Base-by-base conservation (phyloP, 208 protist genomes). In the Trichomonas vaginalis region DNA sequence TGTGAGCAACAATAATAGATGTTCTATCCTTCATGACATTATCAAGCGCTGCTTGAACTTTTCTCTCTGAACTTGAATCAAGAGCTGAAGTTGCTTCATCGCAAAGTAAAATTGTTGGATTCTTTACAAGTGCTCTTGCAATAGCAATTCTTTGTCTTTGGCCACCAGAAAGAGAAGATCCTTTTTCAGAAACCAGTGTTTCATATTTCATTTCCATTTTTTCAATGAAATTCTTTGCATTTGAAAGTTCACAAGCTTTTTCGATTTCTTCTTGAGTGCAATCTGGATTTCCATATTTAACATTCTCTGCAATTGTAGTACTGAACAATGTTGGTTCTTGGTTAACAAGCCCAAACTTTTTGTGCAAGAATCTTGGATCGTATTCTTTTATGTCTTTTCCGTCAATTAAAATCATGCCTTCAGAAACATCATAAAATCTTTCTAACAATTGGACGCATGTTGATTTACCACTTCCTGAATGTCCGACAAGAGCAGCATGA, bases 261-360 rank as follows among this genome's bases (percentile, higher is more conserved):
- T 40, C 12, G 14, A 83, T 83, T 35, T 40, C 40, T 42, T 83
- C n/a, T 17, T 83, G 3, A 37, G 79, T 83, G 6, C 96, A 62
- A 56, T 97, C 90, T 23, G 62, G 42, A 6, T 96, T 47, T 48
- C 97, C 97, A 40, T 96, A 97, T 17, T 95, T 96, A 49, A 97
- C 97, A 62, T 97, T 97, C 17, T 97, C 90, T 15, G 40, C 8
- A 12, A 97, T 96, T 0, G 95, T 97, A 21, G 87, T 95, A 17
- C 79, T 39, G 96, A 99, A 99, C 21, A 99, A 97, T 23, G 99
- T 97, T 14, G 98, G 98, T 96, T 99, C 98, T 97, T 99, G 99
- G 35, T 98, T 98, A 40, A 99, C 98, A 39, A 99, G 97, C 21
- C 98, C 98, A 95, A 99, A 97, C 92, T 97, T 96, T 96, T 96